Conservation (phyloP, 1,284 basidiomycete species). For the Golubevia sp. region DNA sequence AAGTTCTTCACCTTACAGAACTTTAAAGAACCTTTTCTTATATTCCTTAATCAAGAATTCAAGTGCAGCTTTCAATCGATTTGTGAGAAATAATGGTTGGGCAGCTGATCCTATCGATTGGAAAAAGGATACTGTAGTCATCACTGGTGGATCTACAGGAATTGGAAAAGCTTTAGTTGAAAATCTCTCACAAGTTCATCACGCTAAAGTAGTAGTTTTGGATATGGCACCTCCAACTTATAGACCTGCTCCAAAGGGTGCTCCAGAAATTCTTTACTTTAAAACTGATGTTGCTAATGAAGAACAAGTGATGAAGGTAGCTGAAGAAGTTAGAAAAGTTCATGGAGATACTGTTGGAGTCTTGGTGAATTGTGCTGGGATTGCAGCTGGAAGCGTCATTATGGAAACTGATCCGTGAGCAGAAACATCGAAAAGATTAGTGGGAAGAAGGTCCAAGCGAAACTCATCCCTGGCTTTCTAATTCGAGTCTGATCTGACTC, state of each 20-base stretch:
- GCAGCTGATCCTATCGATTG: slow-evolving; percentile 17
- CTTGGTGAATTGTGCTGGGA: slow-evolving; percentile 36
- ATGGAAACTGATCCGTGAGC: slow-evolving; percentile 17
- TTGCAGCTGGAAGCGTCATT: slow-evolving; percentile 27
- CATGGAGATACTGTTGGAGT: neutral
- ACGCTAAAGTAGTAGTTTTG: slow-evolving; percentile 25
- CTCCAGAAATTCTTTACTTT: neutral
- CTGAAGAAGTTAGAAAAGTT: slow-evolving; percentile 3
- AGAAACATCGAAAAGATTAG: too few relatives aligned
- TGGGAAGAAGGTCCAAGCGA: too few relatives aligned
- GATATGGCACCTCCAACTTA: slow-evolving; percentile 25
- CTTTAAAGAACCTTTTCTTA: neutral
- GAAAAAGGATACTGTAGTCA: slow-evolving; percentile 25
- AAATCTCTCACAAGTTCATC: slow-evolving; percentile 15
- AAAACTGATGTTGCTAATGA: slow-evolving; percentile 4
- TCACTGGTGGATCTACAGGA: slow-evolving; percentile 30
- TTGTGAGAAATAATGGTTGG: slow-evolving; percentile 24
- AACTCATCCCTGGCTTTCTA: too few relatives aligned
- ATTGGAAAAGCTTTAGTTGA: slow-evolving; percentile 34
- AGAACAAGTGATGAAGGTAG: slow-evolving; percentile 3
- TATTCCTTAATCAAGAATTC: slow-evolving; percentile 12
- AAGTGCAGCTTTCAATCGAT: slow-evolving; percentile 14
- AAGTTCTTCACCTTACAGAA: neutral
- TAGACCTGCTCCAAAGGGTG: slow-evolving; percentile 2
- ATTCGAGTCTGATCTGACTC: too few relatives aligned